Evolutionary conservation across 2,329 filamentous ascomycete genomes (phyloP).

Genomic region (Didymella pomorum): DNA sequence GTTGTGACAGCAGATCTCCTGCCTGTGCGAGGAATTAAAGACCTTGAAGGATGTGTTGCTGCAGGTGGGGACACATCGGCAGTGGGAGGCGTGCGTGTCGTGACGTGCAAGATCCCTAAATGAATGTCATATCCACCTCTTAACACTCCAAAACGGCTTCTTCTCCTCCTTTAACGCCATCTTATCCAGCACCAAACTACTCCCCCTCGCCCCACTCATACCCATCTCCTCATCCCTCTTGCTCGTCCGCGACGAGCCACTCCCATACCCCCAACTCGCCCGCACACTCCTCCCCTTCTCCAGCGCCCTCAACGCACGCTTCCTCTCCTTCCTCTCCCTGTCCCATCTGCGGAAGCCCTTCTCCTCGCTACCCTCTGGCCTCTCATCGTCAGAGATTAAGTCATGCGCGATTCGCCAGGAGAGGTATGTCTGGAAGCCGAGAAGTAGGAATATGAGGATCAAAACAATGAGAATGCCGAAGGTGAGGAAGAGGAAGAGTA

Average conservation of each 20-base stretch:
- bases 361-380: slow-evolving; percentile 3
- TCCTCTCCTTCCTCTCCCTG: slow-evolving; percentile 7
- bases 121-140: slow-evolving; percentile 9
- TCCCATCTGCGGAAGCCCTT: slow-evolving; percentile 2
- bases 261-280: slow-evolving; percentile 1
- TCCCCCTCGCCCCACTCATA: slow-evolving; percentile 19
- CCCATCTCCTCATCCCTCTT: slow-evolving; percentile 7
- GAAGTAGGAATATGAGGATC: slow-evolving; percentile 29
- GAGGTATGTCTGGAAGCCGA: slow-evolving; percentile 37
- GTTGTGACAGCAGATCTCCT: slow-evolving; percentile 26
- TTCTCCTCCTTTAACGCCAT: background rate
- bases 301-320: slow-evolving; percentile 12
- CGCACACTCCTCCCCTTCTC: slow-evolving; percentile 12
- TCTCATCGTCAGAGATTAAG: slow-evolving; percentile 21
- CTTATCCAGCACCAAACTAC: slow-evolving; percentile 18
- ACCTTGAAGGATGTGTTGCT: slow-evolving; percentile 28
- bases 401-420: slow-evolving; percentile 33
- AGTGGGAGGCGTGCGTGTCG: slow-evolving; percentile 3
- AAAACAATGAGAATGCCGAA: slow-evolving; percentile 38
- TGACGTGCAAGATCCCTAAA: background rate
- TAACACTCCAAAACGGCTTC: slow-evolving; percentile 6
- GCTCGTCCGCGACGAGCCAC: background rate
- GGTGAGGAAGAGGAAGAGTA: slow-evolving; percentile 37
- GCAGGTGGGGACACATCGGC: slow-evolving; percentile 3
- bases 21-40: slow-evolving; percentile 30